A percentile compares a stretch with the other conserved stretches of the same genome.
Conservation (phyloP, 2,329 filamentous ascomycete genomes). For the Xylaria hypoxylon region DNA sequence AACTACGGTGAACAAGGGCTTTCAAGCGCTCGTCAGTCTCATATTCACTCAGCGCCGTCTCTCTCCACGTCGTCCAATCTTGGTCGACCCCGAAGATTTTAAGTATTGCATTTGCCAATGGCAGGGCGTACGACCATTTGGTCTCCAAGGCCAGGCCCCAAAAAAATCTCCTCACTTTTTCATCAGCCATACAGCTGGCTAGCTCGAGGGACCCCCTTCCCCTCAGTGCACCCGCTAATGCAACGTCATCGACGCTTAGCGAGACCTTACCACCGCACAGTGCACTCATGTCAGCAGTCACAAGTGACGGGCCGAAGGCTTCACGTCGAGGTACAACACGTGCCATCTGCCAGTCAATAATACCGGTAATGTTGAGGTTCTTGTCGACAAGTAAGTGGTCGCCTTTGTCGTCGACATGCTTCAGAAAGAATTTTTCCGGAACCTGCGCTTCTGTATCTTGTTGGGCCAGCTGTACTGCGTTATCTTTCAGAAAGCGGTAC, state of each 20-base stretch:
- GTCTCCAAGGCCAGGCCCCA: constrained; percentile 37
- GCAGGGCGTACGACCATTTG: constrained; percentile 36
- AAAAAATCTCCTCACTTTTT: constrained; percentile 38
- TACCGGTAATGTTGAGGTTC: constrained; percentile 54
- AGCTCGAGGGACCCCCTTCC: constrained; percentile 27
- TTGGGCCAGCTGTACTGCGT: constrained; percentile 42
- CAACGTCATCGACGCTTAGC: constrained; percentile 31
- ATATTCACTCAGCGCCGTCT: constrained; percentile 20
- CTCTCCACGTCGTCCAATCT: constrained; percentile 30
- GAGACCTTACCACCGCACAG: constrained; percentile 35
- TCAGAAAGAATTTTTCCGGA: constrained; percentile 49
- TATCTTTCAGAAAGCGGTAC: constrained; percentile 54
- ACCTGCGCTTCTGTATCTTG: constrained; percentile 13
- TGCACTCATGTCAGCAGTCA: constrained; percentile 39
- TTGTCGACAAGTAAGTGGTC: constrained; percentile 55
- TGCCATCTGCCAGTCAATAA: constrained; percentile 57
- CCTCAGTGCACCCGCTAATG: constrained; percentile 23
- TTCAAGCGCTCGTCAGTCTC: constrained; percentile 26
- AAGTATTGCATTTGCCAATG: constrained; percentile 38
- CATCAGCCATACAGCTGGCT: constrained; percentile 33
- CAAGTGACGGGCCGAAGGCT: constrained; percentile 37
- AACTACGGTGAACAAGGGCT: constrained; percentile 15
- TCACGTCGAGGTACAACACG: constrained; percentile 43
- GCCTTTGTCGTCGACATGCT: constrained; percentile 57
- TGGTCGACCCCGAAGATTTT: constrained; percentile 27